These are phyloP conservation scores for Colletotrichum eremochloae DNA, from an alignment of 2,329 filamentous ascomycete species.

Conservation along the genomic window DNA sequence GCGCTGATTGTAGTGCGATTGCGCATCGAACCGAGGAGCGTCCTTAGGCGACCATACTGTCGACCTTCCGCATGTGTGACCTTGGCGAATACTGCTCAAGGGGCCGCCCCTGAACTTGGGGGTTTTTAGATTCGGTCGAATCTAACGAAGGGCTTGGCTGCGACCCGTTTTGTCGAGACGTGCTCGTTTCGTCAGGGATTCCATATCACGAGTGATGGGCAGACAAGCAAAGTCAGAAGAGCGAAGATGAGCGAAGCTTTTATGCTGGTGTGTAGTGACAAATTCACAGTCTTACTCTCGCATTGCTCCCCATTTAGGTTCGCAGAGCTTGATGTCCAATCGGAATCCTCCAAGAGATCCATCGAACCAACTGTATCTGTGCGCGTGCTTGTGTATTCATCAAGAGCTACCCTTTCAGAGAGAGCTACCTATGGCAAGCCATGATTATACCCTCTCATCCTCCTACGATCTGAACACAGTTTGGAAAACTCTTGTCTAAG, in stretches of 20 bases:
- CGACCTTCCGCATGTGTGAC: constrained; percentile 15
- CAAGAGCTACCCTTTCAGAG: no score
- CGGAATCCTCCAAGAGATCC: not conserved
- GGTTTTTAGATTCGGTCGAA: not conserved
- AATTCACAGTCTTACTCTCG: not conserved
- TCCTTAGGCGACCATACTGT: not conserved
- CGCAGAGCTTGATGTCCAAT: not conserved
- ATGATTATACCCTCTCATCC: no score
- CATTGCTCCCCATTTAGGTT: not conserved
- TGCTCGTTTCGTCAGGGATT: not conserved
- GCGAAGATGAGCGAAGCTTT: not conserved
- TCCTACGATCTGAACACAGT: not conserved
- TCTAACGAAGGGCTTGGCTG: not conserved
- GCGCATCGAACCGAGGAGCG: constrained; percentile 5
- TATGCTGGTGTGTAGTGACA: not conserved
- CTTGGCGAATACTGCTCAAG: not conserved
- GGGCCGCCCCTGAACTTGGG: not conserved
- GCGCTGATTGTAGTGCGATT: not conserved
- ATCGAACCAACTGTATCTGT: no score
- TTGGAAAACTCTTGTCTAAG: not conserved
- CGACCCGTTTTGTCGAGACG: not conserved
- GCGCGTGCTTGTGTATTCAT: no score
- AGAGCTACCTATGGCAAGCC: no score
- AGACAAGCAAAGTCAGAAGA: not conserved
- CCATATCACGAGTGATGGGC: no score